Base-by-base conservation (phyloP, 805 yeast genomes). In the Ogataea paradorogensis region DNA sequence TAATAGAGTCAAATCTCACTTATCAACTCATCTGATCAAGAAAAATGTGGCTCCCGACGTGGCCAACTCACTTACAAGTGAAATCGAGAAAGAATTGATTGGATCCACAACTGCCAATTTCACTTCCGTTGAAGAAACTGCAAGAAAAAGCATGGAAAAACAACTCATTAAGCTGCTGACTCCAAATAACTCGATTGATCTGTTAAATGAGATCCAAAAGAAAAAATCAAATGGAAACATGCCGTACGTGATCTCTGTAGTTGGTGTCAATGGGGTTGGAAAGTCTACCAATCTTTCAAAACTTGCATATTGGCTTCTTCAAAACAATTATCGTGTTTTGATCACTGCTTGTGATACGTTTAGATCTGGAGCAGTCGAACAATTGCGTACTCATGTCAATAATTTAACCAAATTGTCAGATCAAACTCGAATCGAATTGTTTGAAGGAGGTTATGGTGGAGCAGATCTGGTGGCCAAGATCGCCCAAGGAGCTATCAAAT, bases 311-410 rank as follows among this genome's bases (percentile, higher is more conserved):
- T 91, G 99, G 99, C 71, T 91, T 37, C 66, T 91, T 41, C 97
- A 93, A 57, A 91, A 93, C 62, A 80, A 91, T 56, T 73, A 86
- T 60, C 79, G 76, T 50, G 95, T 91, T 1, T 70, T 91, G 37
- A 84, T 91, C 53, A 95, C 95, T 15, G 99, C 99, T 0, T 91
- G 98, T 66, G 99, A 91, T 66, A 93, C 99, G 0, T 91, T 91
- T 67, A 76, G 99, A 63, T 87, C 96, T 1, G 99, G 99, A 37
- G 99, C 99, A 1, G 97, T 91, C n/a, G 98, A 91, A 61, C 99
- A 91, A 65, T 70, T 91, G 45, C 80, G 93, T 51, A 96, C 90
- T 2, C 99, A 91, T 65, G 98, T 91, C 2, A 81, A 82, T 46
- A 86, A 93, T 55, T 69, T 91, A 47, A 76, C 81, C 38, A 79